These are phyloP conservation scores for Podila epicladia DNA, from an alignment of 192 early-diverging fungal genomes.

Conservation along the genomic window DNA sequence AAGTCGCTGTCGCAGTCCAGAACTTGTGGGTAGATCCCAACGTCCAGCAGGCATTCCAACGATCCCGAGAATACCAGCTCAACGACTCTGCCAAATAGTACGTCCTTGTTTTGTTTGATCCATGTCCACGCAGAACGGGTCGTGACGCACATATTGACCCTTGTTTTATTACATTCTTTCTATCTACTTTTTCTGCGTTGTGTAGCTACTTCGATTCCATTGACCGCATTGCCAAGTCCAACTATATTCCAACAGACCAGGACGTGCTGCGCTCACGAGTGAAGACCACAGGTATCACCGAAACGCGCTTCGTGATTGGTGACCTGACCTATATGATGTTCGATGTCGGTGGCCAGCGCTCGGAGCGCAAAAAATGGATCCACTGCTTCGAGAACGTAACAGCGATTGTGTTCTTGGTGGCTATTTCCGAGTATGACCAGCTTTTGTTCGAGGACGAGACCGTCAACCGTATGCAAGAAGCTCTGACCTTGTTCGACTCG, in stretches of 20 bases:
- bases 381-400: slow-evolving; percentile 99
- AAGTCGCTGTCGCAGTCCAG: slow-evolving; percentile 83
- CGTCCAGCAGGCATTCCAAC: slow-evolving; percentile 82
- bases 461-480: slow-evolving; percentile 97
- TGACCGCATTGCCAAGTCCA: slow-evolving; percentile 80
- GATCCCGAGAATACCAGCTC: slow-evolving; percentile 93
- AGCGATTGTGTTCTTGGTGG: slow-evolving; percentile 94
- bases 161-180: no score
- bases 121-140: no score
- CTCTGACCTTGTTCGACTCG: slow-evolving; percentile 95
- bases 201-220: slow-evolving; percentile 95
- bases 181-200: slow-evolving; percentile 19
- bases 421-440: slow-evolving; percentile 97
- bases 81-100: slow-evolving; percentile 97
- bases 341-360: slow-evolving; percentile 98
- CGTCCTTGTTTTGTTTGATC: slow-evolving; percentile 19
- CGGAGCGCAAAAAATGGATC: slow-evolving; percentile 99
- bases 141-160: background rate
- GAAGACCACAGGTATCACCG: slow-evolving; percentile 97
- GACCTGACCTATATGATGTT: slow-evolving; percentile 96
- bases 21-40: slow-evolving; percentile 87
- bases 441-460: slow-evolving; percentile 95
- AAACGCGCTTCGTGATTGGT: slow-evolving; percentile 91
- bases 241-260: slow-evolving; percentile 93
- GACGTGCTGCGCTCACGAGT: slow-evolving; percentile 97